Conservation (phyloP, 768 basidiomycete genomes). For the Tylopilus intermedius region DNA sequence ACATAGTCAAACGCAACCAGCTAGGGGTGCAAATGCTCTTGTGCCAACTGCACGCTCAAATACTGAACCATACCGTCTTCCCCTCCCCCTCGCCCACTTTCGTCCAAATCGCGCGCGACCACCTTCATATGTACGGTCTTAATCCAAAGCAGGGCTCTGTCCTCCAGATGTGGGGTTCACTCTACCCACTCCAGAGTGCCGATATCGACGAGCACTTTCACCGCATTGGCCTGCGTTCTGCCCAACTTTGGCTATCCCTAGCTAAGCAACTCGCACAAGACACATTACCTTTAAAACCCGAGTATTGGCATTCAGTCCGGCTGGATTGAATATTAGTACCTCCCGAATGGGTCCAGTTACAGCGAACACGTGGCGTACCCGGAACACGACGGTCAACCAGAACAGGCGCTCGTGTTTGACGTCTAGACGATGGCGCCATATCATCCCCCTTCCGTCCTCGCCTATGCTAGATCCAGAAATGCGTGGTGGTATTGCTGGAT, state of each 20-base stretch:
- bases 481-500: constrained; percentile 92
- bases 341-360: constrained; percentile 71
- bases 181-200: constrained; percentile 68
- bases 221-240: constrained; percentile 59
- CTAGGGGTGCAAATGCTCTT: constrained; percentile 91
- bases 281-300: constrained; percentile 58
- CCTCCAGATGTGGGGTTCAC: constrained; percentile 72
- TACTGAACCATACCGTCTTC: constrained; percentile 69
- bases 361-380: constrained; percentile 68
- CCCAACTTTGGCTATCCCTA: constrained; percentile 75
- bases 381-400: constrained; percentile 55
- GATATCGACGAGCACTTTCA: constrained; percentile 89
- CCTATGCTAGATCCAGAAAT: constrained; percentile 74
- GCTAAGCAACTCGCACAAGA: constrained; percentile 52
- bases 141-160: constrained; percentile 75
- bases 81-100: constrained; percentile 49
- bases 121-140: constrained; percentile 54
- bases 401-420: constrained; percentile 82
- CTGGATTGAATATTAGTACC: constrained; percentile 83
- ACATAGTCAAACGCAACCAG: constrained; percentile 67
- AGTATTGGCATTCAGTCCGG: constrained; percentile 54
- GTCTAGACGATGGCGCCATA: constrained; percentile 89
- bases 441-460: constrained; percentile 80
- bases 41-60: constrained; percentile 67
- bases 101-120: too few relatives aligned